Base-by-base conservation (phyloP, 1,284 basidiomycete species). In the Entoloma clypeatum region DNA sequence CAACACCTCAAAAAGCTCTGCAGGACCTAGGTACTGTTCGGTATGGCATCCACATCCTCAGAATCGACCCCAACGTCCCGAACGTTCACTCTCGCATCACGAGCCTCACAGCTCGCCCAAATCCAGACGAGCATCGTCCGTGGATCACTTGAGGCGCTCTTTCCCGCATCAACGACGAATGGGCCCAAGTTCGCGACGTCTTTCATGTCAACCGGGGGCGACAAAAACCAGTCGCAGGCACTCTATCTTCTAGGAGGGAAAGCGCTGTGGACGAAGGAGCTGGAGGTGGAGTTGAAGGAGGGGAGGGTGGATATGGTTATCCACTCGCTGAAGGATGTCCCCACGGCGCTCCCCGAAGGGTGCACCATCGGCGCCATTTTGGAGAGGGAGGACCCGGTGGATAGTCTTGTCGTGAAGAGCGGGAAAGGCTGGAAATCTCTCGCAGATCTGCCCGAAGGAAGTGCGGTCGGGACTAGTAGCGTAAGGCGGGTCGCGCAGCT, bases 261-360 rank as follows among this genome's bases (percentile, higher is more conserved):
- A 63, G 82, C 87, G 0, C 68, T 98, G 11, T 58, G 56, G 56
- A 58, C 56, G 7, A 56, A 54, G 23, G 55, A 57, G 34, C 43
- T 57, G 13, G 55, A 57, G 29, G 49, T 55, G 16, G 55, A 33
- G 10, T 27, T 55, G 28, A 48, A 51, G 28, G 56, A 56, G 14
- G 30, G 44, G 17, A 48, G 43, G 31, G 88, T 96, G 39, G 96
- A 99, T 61, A 83, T 97, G 70, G 82, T 99, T 54, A 85, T 99
- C 14, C 96, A 99, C 66, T 85, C 79, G 41, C 72, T 92, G 54
- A 99, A 99, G 65, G 96, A 99, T 62, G 80, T 98, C 14, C 95
- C 95, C 7, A 99, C 95, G 2, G 70, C 71, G 3, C 66, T 98
- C 19, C 92, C 92, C 0, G 76, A 79, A 0, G 91, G 91, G 1